phyloP scores from a whole-genome alignment of 2,329 filamentous ascomycete species.

The Calonectria henricotiae region DNA sequence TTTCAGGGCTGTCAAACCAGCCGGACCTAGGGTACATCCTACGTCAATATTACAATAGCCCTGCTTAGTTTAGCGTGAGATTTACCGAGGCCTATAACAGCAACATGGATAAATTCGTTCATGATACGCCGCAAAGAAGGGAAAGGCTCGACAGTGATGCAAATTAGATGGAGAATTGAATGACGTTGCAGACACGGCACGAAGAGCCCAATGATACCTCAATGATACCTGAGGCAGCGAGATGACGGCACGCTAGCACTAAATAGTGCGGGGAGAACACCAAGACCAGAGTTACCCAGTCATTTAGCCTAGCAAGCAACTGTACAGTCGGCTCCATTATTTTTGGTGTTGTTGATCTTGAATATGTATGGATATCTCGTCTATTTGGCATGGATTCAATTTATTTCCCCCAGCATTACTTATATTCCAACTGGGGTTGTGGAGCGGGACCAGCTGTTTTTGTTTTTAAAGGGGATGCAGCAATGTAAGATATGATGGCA shows the following conservation, averaged over 20 bases:
- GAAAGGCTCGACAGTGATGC: background rate
- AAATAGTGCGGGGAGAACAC: background rate
- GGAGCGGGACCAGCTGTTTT: too few relatives aligned
- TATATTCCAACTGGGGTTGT: too few relatives aligned
- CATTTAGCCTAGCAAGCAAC: too few relatives aligned
- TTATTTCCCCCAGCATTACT: too few relatives aligned
- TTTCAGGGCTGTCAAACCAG: background rate
- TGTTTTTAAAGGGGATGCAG: too few relatives aligned
- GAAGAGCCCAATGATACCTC: background rate
- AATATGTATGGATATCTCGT: too few relatives aligned
- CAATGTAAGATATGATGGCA: too few relatives aligned
- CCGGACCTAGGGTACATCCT: background rate
- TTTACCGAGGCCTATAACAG: background rate
- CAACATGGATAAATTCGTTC: background rate
- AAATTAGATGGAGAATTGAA: background rate
- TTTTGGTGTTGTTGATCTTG: too few relatives aligned
- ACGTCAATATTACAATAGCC: background rate
- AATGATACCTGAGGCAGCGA: background rate
- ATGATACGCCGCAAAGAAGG: background rate
- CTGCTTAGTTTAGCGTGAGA: too few relatives aligned
- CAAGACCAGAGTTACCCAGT: too few relatives aligned
- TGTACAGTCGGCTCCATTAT: too few relatives aligned
- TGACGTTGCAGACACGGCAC: background rate
- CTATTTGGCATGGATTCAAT: too few relatives aligned
- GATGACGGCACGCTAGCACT: background rate